Evolutionary conservation across 2,329 filamentous ascomycete species (phyloP), one percentile per base, ranked within the genome.

Genomic region (Dactylellina parvicollis): DNA sequence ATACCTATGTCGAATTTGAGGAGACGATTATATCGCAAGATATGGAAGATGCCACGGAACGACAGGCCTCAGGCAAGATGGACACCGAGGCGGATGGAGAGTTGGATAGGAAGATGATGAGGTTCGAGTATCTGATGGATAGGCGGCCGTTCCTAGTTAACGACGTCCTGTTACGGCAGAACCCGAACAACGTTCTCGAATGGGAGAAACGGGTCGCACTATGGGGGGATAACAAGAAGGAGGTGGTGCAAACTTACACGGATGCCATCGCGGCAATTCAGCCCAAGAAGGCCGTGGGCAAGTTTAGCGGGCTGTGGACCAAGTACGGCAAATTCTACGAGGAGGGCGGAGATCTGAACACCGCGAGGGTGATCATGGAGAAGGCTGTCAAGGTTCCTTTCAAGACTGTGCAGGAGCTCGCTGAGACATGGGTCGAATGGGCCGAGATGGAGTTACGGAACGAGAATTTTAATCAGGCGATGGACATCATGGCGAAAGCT

Each of bases 381-480:
- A 99, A 98, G 82, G 94, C 94, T 12, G 91, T 96, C 79, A 98
- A 97, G 79, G 95, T 99, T 0, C 93, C 94, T 0, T 99, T 96
- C 85, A 98, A 96, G 79, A 96, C 93, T 0, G 94, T 99, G n/a
- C 89, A 91, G 28, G 95, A 99, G 81, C 85, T 99, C 67, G 95
- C 95, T 18, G 95, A 99, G 79, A 96, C 95, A 86, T 99, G 95
- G 95, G 96, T 96, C 75, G 92, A 96, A 82, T 99, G 95, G 94
- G 94, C 96, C 0, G 94, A 99, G 81, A 92, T 99, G 90, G 95
- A 99, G 80, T 85, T 99, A 52, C 90, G 95, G 52, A 92, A 92
- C 78, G 93, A 98, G 78, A 96, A 98, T 79, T 97, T 98, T 76
- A 93, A 98, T 79, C 90, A 91, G 78, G 95, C 96, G 2, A 90